Evolutionary conservation across 495 filamentous ascomycete genomes (phyloP), one percentile per base, ranked within the genome.

Genomic region (Parachaetomium inaequale): DNA sequence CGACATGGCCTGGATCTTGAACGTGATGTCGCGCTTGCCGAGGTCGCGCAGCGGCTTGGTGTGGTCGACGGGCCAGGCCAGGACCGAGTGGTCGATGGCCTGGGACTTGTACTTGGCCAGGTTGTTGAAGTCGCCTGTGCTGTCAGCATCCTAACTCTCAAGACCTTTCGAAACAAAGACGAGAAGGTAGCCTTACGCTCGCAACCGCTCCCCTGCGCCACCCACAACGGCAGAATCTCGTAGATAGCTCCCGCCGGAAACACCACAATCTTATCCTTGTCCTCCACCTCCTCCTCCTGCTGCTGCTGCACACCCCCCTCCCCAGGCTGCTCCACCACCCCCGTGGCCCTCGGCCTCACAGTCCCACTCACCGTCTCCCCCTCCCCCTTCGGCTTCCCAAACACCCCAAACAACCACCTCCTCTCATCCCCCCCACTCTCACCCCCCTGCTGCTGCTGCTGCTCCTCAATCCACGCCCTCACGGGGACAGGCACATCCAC

Each of bases 211-310:
- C 66, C 66, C 49, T 67, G 58, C 7, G 72, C 56, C 21, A 73
- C 70, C 67, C 70, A 75, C 1, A 75, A 58, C 3, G 73, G 73
- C 49, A 70, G 23, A 32, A 70, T 70, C 40, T 74, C 72, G 34
- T 75, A 75, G 7, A 73, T 49, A 0, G 67, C 64, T 11, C 67
- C 72, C 6, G 65, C 70, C 1, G 73, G 63, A 32, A 73, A 74
- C 45, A 74, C 70, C 21, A 74, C 61, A 4, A 75, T 74, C 69
- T 72, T 73, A 29, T 73, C 66, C 66, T 68, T 66, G 25, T 68
- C 67, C 14, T 51, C 8, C 19, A 73, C 55, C 0, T 25, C 59
- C 1, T 51, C 3, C 42, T 3, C 26, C 7, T 23, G 40, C 38
- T 34, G 17, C n/a, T 32, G 7, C 7, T 47, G 34, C 11, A n/a